Conservation (phyloP, 768 basidiomycete species). For the Heimioporus sp. region DNA sequence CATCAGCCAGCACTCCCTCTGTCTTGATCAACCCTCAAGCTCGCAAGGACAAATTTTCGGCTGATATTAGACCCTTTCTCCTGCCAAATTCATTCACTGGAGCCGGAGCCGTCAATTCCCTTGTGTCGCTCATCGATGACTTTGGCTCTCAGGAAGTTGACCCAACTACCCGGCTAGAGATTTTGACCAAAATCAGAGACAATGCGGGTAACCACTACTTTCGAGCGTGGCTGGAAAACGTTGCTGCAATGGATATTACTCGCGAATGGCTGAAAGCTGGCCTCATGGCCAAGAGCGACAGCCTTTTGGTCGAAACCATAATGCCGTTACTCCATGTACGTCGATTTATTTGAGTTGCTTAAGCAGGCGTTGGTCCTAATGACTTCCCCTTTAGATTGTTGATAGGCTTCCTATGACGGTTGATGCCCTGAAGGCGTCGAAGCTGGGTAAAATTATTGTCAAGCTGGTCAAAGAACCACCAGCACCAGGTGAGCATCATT, state of each 20-base stretch:
- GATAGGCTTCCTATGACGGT: conserved; percentile 79
- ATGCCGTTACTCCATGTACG: conserved; percentile 88
- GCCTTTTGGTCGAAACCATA: conserved; percentile 63
- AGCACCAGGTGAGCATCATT: conserved; percentile 68
- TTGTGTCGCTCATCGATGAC: conserved; percentile 56
- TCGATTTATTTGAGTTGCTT: conserved; percentile 42
- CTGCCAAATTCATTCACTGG: conserved; percentile 61
- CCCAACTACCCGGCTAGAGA: conserved; percentile 62
- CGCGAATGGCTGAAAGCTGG: conserved; percentile 81
- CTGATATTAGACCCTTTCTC: conserved; percentile 54
- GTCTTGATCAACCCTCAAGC: conserved; percentile 46
- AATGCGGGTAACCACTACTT: conserved; percentile 85
- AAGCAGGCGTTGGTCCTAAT: conserved; percentile 16
- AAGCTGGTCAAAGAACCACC: conserved; percentile 75
- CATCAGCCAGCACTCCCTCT: conserved; percentile 23
- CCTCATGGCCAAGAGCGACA: conserved; percentile 53
- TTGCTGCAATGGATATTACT: conserved; percentile 69
- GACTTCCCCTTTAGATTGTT: conserved; percentile 50
- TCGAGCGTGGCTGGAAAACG: conserved; percentile 82
- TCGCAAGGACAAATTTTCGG: conserved; percentile 52
- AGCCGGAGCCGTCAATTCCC: conserved; percentile 61
- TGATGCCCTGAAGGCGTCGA: conserved; percentile 64
- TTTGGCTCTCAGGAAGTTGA: conserved; percentile 68
- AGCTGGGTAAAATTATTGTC: conserved; percentile 77
- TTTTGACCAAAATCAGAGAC: conserved; percentile 78